phyloP scores from a whole-genome alignment of 2,329 filamentous ascomycete genomes.

The Talaromyces sp. region DNA sequence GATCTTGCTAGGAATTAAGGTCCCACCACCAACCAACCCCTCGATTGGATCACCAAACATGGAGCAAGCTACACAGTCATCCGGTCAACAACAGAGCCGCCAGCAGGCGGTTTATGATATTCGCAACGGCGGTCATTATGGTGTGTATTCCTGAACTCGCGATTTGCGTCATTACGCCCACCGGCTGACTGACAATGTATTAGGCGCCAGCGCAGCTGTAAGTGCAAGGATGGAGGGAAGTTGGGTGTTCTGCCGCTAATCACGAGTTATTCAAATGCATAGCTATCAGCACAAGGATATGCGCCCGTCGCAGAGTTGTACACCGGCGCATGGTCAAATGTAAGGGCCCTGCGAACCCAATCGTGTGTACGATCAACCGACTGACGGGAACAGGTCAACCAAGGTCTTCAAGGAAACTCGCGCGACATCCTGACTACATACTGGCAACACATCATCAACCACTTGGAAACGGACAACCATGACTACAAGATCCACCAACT shows the following conservation, averaged over 20 bases:
- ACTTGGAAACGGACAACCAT: slow-evolving; percentile 90
- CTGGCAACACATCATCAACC: slow-evolving; percentile 97
- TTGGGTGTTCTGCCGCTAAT: slow-evolving; percentile 24
- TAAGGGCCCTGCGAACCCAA: slow-evolving; percentile 47
- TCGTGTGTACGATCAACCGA: slow-evolving; percentile 24
- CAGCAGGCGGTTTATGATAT: slow-evolving; percentile 70
- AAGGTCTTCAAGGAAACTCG: slow-evolving; percentile 87
- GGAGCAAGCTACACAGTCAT: slow-evolving; percentile 56
- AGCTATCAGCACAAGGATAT: slow-evolving; percentile 84
- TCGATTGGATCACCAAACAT: slow-evolving; percentile 37
- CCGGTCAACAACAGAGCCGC: slow-evolving; percentile 60
- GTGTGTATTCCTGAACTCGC: slow-evolving; percentile 47
- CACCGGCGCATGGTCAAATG: slow-evolving; percentile 92
- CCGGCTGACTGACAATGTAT: neutral
- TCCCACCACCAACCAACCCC: slow-evolving; percentile 12
- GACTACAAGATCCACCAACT: slow-evolving; percentile 99
- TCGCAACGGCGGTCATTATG: slow-evolving; percentile 73
- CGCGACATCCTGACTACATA: slow-evolving; percentile 98
- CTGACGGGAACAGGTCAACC: slow-evolving; percentile 69
- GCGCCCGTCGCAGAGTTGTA: slow-evolving; percentile 88
- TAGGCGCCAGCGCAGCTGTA: slow-evolving; percentile 69
- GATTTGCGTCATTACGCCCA: slow-evolving; percentile 14
- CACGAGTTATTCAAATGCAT: slow-evolving; percentile 26
- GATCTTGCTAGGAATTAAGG: slow-evolving; percentile 14
- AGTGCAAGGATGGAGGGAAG: slow-evolving; percentile 33